Evolutionary conservation across 345 rosid genomes (phyloP), one percentile per base, ranked within the genome.

Genomic region (Citrus medica): DNA sequence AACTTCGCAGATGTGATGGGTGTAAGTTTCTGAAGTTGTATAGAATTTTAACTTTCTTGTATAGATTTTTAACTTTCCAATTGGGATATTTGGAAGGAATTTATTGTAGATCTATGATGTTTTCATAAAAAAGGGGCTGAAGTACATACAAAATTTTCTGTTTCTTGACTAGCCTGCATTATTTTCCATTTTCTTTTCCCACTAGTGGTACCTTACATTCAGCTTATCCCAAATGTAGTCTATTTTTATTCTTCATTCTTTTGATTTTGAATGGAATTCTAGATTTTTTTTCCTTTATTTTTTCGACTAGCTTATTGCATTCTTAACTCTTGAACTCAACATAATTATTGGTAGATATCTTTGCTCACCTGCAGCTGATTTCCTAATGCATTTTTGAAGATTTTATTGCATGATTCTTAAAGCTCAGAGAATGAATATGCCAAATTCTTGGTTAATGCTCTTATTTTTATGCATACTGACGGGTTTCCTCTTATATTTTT

Each of bases 1-100:
- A 70, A 70, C 79, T 13, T 71, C 46, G 21, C 81, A 76, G 77
- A 75, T 76, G 46, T 79, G 33, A 71, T 59, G 33, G 68, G 55
- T 64, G 14, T 73, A 53, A 48, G 42, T 74, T 63, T 76, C n/a
- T 70, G 53, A 33, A 53, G 24, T 28, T 62, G 51, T 76, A 37
- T 67, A 35, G 60, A 62, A 64, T 24, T 63, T 75, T 75, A 27
- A 27, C 6, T 25, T 24, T 48, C 78, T 28, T 56, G 40, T 76
- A 37, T 71, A 35, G 60, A 62, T 51, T 24, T 63, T 75, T 71
- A 27, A 27, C 7, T 25, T 24, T 58, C 78, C 72, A 33, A 2
- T 30, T 79, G 17, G 67, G 53, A 9, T 72, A 58, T 73, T 77
- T 24, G n/a, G 46, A 17, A 28, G 21, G 28, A n/a, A 55, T 24